Conservation (phyloP, 495 filamentous ascomycete genomes). For the Penicillium ucsense region DNA sequence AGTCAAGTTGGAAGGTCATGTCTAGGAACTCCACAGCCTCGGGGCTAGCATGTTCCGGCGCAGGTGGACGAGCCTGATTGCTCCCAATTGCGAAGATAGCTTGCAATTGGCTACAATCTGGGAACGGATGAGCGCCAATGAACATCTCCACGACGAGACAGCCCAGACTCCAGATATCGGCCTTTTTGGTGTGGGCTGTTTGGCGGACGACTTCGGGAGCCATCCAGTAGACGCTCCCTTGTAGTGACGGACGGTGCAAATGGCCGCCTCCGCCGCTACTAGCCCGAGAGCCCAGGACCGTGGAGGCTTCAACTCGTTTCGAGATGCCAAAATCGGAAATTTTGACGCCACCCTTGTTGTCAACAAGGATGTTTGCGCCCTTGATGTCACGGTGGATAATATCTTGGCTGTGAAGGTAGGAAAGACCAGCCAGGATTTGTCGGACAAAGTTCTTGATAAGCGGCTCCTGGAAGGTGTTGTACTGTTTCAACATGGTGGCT, state of each 20-base stretch:
- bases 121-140: slow-evolving; percentile 91
- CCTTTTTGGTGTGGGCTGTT: slow-evolving; percentile 95
- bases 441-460: slow-evolving; percentile 94
- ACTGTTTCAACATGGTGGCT: slow-evolving; percentile 94
- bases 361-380: slow-evolving; percentile 95
- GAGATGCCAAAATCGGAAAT: slow-evolving; percentile 99
- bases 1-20: slow-evolving; percentile 90
- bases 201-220: slow-evolving; percentile 97
- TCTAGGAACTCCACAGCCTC: slow-evolving; percentile 81
- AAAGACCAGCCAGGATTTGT: slow-evolving; percentile 90
- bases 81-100: slow-evolving; percentile 98
- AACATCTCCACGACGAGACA: slow-evolving; percentile 99
- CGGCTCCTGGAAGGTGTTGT: slow-evolving; percentile 87
- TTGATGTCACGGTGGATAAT: slow-evolving; percentile 99
- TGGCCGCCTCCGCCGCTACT: slow-evolving; percentile 44
- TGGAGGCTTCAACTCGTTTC: slow-evolving; percentile 85
- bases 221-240: slow-evolving; percentile 99
- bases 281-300: slow-evolving; percentile 46
- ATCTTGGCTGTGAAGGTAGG: slow-evolving; percentile 86
- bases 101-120: slow-evolving; percentile 92
- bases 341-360: slow-evolving; percentile 98
- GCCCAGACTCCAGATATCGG: slow-evolving; percentile 98
- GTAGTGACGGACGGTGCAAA: slow-evolving; percentile 80
- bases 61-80: slow-evolving; percentile 75
- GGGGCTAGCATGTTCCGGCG: slow-evolving; percentile 73